Evolutionary conservation across 129 eudicot genomes (phyloP), one percentile per base, ranked within the genome.

Genomic region (Centaurea solstitialis): DNA sequence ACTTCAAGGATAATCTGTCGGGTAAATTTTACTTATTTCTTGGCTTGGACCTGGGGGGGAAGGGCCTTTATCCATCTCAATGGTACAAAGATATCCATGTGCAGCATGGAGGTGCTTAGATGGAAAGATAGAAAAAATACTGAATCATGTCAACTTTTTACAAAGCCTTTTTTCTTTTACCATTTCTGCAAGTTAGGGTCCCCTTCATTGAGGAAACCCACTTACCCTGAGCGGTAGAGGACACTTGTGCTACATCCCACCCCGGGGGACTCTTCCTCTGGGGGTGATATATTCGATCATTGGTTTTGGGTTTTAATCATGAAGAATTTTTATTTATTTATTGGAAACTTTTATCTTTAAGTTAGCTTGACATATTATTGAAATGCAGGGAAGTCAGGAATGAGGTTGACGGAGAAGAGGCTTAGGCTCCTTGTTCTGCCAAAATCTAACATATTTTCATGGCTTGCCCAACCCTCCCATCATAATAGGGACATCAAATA

Each of bases 381-480:
- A 76, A 61, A 66, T 81, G 74, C 87, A 94, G 98, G 94, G 79
- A 84, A 84, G 64, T 78, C 83, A n/a, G 90, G 91, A 73, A 82
- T 79, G 24, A 53, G 80, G 76, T 45, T 94, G 77, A 82, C 92
- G 98, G 98, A 83, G 65, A 87, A 70, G 74, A 86, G 98, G 73
- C 87, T 94, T 43, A 83, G 20, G 61, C 97, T 75, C 91, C 92
- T 71, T 97, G 87, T 77, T 84, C 96, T 59, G 98, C 98, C 15
- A 85, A 88, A 77, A 96, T 7, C 70, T 94, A 64, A 41, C 84
- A 57, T 94, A 94, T 73, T 69, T 94, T 89, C 98, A 94, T 59
- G 98, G 85, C 93, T 88, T 65, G 97, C 98, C 98, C 21, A 82
- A 92, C 74, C 98, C 98, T 65, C 93, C 97, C 18, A 94, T 94